Base-by-base conservation (phyloP, 805 yeast genomes). In the Jamesozyma spencerorum region DNA sequence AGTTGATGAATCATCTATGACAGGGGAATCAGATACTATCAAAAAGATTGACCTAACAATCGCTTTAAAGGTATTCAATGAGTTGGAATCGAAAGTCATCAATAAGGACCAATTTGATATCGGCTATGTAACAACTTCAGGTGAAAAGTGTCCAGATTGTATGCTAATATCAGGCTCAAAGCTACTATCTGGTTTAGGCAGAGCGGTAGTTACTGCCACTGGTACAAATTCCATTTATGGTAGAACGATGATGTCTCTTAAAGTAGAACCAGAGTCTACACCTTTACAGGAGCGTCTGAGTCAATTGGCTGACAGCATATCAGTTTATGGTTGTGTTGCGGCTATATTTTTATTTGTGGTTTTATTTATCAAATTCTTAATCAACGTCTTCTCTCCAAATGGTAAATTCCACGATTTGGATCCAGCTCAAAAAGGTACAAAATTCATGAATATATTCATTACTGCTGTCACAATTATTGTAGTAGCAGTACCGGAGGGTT, bases 401-500 rank as follows among this genome's bases (percentile, higher is more conserved):
- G 74, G 77, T 7, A 55, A 51, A 19, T 71, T 69, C 43, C 57
- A 72, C 44, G 58, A 61, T 36, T 42, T 72, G 5, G 59, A 75
- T 0, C 64, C 85, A 5, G 75, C 95, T 6, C 75, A 79, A 54
- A 88, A 87, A 65, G 97, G 95, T 49, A 77, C 85, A 41, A 74
- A 73, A 49, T 88, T 88, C 51, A 68, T 92, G 66, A 81, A 85
- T 53, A 84, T 90, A 42, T 69, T 92, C 45, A 92, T 92, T 54
- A 85, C 92, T 18, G 82, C 97, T 1, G 83, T 92, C 45, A 87
- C 98, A 0, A 74, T 92, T 51, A 79, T 92, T 22, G 98, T 90
- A 13, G 98, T 92, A 38, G 99, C 98, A 0, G 95, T 92, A n/a
- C 99, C 99, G 3, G 99, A 92, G 65, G 99, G 99, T 46, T 72